Percentiles rank a stretch among this genome's conserved stretches.
Conservation (phyloP, 148 eudicot species). For the Cornus florida region DNA sequence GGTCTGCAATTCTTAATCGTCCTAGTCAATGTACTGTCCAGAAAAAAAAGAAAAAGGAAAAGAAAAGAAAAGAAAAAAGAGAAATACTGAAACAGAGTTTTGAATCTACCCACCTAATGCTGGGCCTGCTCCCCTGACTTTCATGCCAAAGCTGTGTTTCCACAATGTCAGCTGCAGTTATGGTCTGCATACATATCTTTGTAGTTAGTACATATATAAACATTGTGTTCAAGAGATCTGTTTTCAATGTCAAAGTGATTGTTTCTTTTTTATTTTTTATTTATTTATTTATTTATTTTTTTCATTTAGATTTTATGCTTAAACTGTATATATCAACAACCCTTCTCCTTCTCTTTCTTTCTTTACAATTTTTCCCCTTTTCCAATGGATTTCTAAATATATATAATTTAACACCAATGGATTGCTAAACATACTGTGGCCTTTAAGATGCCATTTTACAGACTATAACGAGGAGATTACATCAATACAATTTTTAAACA, state of each 20-base stretch:
- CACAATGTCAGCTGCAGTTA: slow-evolving; percentile 5
- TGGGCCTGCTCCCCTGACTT: background rate
- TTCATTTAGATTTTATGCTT: too few species aligned
- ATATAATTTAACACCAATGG: background rate
- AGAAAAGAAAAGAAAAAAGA: background rate
- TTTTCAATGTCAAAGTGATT: background rate
- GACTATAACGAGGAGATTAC: too few species aligned
- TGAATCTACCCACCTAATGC: too few species aligned
- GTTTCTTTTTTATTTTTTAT: too few species aligned
- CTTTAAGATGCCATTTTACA: too few species aligned
- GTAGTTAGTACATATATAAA: background rate
- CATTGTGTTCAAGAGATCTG: background rate
- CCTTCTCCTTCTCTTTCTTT: background rate
- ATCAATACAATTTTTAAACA: background rate
- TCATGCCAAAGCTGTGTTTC: slow-evolving; percentile 30
- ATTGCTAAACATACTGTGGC: too few species aligned
- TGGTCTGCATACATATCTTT: background rate
- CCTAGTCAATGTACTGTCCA: background rate
- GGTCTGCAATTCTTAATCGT: background rate
- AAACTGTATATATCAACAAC: background rate
- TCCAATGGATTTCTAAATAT: background rate
- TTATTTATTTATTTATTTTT: too few species aligned
- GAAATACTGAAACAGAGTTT: background rate
- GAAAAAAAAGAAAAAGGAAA: background rate
- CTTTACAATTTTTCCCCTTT: too few species aligned